phyloP scores from a whole-genome alignment of 1,284 basidiomycete genomes.

The Irpex lacteus region DNA sequence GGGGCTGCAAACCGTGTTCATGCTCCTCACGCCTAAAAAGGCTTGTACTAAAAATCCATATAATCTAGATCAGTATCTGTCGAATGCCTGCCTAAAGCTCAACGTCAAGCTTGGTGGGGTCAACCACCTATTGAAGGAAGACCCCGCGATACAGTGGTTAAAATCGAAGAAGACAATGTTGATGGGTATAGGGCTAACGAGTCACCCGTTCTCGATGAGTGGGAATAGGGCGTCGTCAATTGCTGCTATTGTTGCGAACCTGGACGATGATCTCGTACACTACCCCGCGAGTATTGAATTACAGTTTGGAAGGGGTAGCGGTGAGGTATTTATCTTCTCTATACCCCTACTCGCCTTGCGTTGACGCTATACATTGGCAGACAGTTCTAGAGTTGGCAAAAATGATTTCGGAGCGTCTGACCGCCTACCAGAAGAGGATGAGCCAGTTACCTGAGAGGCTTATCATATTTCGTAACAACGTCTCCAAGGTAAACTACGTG shows the following conservation, averaged over 20 bases:
- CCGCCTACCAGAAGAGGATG: slow-evolving; percentile 51
- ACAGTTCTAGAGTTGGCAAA: slow-evolving; percentile 62
- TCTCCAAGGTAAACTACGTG: too few relatives aligned
- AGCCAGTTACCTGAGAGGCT: slow-evolving; percentile 57
- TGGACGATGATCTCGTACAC: slow-evolving; percentile 63
- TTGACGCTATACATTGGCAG: slow-evolving; percentile 32
- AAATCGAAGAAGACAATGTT: slow-evolving; percentile 68
- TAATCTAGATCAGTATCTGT: slow-evolving; percentile 67
- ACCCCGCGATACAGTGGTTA: slow-evolving; percentile 56
- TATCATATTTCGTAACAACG: slow-evolving; percentile 72
- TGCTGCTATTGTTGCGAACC: slow-evolving; percentile 75
- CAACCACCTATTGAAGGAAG: slow-evolving; percentile 56
- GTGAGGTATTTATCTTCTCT: too few relatives aligned
- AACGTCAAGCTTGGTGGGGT: slow-evolving; percentile 79
- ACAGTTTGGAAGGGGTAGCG: slow-evolving; percentile 31
- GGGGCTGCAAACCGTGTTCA: slow-evolving; percentile 58
- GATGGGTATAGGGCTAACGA: slow-evolving; percentile 59
- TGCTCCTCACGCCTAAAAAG: too few relatives aligned
- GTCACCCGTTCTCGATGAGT: too few relatives aligned
- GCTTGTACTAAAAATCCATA: too few relatives aligned
- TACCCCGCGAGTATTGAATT: slow-evolving; percentile 67
- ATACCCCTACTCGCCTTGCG: background rate
- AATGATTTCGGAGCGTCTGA: slow-evolving; percentile 69
- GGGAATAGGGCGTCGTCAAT: too few relatives aligned
- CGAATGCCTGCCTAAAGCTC: slow-evolving; percentile 62